phyloP scores from a whole-genome alignment of 257 asterid species.

The Nicotiana knightiana region DNA sequence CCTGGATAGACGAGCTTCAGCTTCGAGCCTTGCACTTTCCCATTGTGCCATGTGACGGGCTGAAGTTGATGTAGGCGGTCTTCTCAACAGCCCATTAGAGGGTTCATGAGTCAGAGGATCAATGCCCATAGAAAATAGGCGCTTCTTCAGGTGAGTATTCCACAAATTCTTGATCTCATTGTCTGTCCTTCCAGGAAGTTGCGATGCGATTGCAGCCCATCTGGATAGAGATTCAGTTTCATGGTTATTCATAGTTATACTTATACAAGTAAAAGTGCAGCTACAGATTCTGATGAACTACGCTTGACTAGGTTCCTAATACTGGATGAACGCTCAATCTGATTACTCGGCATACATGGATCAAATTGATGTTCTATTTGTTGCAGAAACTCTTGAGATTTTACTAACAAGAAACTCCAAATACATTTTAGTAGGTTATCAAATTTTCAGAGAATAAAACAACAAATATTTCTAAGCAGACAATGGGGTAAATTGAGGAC shows the following conservation, averaged over 20 bases:
- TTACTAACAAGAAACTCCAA: not conserved
- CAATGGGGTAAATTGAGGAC: not conserved
- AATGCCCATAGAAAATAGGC: constrained; percentile 60
- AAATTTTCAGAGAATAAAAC: not conserved
- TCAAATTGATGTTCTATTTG: too few relatives aligned
- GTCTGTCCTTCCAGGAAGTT: constrained; percentile 84
- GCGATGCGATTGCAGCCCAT: constrained; percentile 95
- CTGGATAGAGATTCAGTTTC: constrained; percentile 20
- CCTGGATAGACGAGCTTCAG: constrained; percentile 80
- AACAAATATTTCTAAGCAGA: not conserved
- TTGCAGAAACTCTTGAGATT: not conserved
- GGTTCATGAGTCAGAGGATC: constrained; percentile 84
- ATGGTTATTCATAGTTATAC: not conserved
- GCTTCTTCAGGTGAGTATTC: constrained; percentile 92
- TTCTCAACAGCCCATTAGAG: constrained; percentile 17
- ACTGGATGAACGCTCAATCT: not conserved
- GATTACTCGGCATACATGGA: too few relatives aligned
- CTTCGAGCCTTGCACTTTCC: constrained; percentile 93
- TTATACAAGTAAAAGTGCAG: not conserved
- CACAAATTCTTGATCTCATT: constrained; percentile 92
- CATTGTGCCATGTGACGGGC: constrained; percentile 98
- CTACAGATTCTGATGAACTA: not conserved
- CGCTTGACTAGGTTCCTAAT: not conserved
- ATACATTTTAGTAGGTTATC: not conserved
- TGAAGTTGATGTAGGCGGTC: constrained; percentile 42